Evolutionary conservation across 2,329 filamentous ascomycete genomes (phyloP).

Genomic region (Clonostachys chloroleuca): DNA sequence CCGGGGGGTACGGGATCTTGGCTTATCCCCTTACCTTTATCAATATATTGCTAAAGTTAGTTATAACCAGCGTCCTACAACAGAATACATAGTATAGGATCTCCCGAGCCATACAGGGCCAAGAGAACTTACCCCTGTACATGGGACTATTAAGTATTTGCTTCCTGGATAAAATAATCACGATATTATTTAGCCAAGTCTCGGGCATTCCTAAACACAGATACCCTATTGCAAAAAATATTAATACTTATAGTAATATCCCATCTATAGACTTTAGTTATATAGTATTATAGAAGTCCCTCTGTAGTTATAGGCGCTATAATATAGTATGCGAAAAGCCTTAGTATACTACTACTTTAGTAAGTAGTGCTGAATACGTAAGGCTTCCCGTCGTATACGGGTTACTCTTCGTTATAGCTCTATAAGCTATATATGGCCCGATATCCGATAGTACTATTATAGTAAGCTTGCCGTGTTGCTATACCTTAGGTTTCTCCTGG

Average conservation of each 20-base stretch:
- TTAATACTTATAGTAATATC: conserved; percentile 18
- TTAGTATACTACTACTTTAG: conserved; percentile 25
- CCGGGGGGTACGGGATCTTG: no score
- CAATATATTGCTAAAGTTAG: no score
- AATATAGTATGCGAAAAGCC: conserved; percentile 29
- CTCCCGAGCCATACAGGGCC: no score
- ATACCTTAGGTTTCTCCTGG: conserved; percentile 19
- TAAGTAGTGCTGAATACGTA: conserved; percentile 32
- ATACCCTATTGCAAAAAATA: conserved; percentile 24
- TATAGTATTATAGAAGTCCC: conserved; percentile 31
- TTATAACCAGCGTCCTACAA: no score
- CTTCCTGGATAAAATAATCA: no score
- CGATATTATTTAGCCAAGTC: conserved; percentile 28
- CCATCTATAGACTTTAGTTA: conserved; percentile 24
- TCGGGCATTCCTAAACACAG: conserved; percentile 30
- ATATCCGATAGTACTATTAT: conserved; percentile 24
- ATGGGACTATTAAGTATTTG: no score
- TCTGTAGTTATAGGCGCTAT: conserved; percentile 19
- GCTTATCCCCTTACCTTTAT: no score
- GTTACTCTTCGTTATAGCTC: conserved; percentile 21
- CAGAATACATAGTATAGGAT: no score
- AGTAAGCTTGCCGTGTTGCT: conserved; percentile 19
- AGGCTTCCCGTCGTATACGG: conserved; percentile 27
- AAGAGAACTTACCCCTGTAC: no score
- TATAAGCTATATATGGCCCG: not conserved